Evolutionary conservation across 176 grass and related monocot species (phyloP), one percentile per base, ranked within the genome.

Genomic region (Oryza glaberrima): DNA sequence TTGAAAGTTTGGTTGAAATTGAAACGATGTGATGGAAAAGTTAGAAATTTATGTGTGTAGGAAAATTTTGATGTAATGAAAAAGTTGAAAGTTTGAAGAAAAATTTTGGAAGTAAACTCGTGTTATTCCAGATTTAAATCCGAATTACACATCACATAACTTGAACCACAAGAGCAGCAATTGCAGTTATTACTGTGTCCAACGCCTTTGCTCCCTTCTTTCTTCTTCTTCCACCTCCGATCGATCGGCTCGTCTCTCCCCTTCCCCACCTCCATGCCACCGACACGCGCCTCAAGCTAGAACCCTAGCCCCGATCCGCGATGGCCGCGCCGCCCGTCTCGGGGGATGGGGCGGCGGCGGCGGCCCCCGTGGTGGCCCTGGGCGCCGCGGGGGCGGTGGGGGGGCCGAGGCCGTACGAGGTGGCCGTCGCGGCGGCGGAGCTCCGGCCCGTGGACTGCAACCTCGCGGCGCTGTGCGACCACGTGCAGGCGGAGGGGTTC

Each of bases 401-500:
- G 12, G 84, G 49, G 64, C 16, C 80, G 41, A 70, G 84, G 70
- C 76, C 89, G 70, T 90, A 90, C 76, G 89, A 87, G 76, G 76
- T 90, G 49, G 84, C 89, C 46, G 84, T 85, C 65, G 63, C 83
- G 11, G 84, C 67, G 73, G 91, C 66, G 30, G 93, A 95, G 80
- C 85, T 98, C 70, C 87, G 91, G 0, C 88, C 87, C 0, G 67
- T 92, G 60, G 96, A 99, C 72, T 99, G 90, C 81, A 99, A 99
- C 82, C 91, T 96, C 22, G 91, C 91, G 0, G 88, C 96, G 47
- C 96, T 99, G 28, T 99, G 96, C 72, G 96, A 96, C 64, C 96
- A 99, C 67, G 89, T 99, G 12, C 93, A 88, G 77, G 86, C 90
- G 34, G 96, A 99, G 75, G 93, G 96, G 0, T 99, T 99, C 49